Evolutionary conservation across 1,284 basidiomycete genomes (phyloP), one percentile per base, ranked within the genome.

Genomic region (Ganoderma leucocontextum): DNA sequence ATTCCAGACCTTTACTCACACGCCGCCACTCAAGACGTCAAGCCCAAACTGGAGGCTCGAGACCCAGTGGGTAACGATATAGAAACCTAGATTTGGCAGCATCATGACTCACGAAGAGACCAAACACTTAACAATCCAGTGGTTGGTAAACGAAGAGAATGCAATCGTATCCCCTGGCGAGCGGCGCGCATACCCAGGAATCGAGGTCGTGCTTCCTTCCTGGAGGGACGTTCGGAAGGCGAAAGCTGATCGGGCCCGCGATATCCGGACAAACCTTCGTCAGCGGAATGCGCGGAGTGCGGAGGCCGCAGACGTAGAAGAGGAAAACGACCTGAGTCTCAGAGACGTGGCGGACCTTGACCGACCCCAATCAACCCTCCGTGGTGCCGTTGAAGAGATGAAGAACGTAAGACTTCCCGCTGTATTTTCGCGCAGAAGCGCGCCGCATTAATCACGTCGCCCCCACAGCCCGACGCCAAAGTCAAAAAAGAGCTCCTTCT

Each of bases 401-500:
- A 63, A 63, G 33, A 63, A 63, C 25, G 62, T 63, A 57, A 25
- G 62, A 33, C 17, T 4, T 33, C 52, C 29, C 25, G 29, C 29
- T 29, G 29, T 35, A 55, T 38, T 38, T 58, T 12, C 15, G 33
- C 0, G 17, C 35, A 9, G 17, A 25, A 33, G 33, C 29, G 33
- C 29, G 4, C 29, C 39, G 38, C 29, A 29, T 41, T 17, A 33
- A 22, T 44, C 38, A 49, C 25, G 6, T 9, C 17, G 12, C 4
- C 61, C 13, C 29, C 38, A 44, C 57, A 71, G 67, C 67, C 66
- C 9, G 64, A 68, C 41, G 52, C 60, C 17, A 60, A 68, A 39
- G 57, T 72, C 15, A 71, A 73, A 62, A 33, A 69, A 39, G 70
- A 66, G 15, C 22, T 57, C 2, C 57, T 63, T 17, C 57, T 71